Conservation (phyloP, 179 eudicot genomes). For the Silene vulgaris region DNA sequence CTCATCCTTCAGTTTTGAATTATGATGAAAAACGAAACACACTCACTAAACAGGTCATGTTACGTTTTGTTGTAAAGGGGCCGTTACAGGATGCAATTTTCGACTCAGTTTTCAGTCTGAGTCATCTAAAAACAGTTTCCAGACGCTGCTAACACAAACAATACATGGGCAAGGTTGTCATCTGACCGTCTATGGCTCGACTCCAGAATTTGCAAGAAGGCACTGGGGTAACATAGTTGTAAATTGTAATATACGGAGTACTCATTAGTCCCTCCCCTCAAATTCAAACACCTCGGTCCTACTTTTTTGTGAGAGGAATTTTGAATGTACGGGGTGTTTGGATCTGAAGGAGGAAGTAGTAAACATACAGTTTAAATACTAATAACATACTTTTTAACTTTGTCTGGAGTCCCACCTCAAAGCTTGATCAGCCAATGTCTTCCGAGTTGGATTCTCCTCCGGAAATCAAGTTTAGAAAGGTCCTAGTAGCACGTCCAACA, state of each 20-base stretch:
- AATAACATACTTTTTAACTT: constrained; percentile 9
- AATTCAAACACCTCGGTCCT: not conserved
- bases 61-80: no score
- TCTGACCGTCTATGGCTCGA: not conserved
- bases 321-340: not conserved
- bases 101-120: not conserved
- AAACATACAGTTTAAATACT: not conserved
- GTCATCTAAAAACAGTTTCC: not conserved
- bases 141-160: not conserved
- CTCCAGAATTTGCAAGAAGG: not conserved
- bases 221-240: not conserved
- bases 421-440: constrained; percentile 31
- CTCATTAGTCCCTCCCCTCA: not conserved
- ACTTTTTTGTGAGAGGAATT: constrained; percentile 2
- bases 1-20: no score
- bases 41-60: no score
- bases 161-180: not conserved
- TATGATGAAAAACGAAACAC: no score
- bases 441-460: constrained; percentile 37
- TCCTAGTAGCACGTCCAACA: constrained; percentile 61
- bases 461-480: constrained; percentile 54
- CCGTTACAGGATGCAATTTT: not conserved
- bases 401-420: constrained; percentile 20
- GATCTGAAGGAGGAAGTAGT: not conserved
- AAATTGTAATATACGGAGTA: not conserved